Conservation (phyloP, 1,284 basidiomycete genomes). For the Irpex sp. region DNA sequence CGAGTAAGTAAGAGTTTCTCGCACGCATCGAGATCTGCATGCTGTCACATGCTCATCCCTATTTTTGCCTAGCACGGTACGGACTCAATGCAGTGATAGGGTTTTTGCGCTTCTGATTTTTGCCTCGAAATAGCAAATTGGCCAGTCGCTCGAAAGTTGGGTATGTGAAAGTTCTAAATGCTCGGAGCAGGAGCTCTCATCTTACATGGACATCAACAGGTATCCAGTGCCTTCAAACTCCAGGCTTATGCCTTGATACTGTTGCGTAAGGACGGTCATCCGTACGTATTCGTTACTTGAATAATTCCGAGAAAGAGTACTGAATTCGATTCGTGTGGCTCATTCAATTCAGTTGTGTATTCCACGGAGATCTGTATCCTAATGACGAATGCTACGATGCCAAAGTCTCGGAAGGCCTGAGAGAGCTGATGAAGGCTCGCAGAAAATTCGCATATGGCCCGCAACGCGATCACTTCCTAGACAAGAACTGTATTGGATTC, state of each 20-base stretch:
- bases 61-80: slow-evolving; percentile 46
- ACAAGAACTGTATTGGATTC: slow-evolving; percentile 70
- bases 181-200: background rate
- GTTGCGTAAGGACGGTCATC: slow-evolving; percentile 80
- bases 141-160: slow-evolving; percentile 77
- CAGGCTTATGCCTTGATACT: slow-evolving; percentile 89
- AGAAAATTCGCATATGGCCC: slow-evolving; percentile 63
- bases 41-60: background rate
- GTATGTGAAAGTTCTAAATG: slow-evolving; percentile 34
- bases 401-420: slow-evolving; percentile 46
- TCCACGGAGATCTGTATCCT: slow-evolving; percentile 87
- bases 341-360: slow-evolving; percentile 69
- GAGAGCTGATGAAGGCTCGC: slow-evolving; percentile 53
- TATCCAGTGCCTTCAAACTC: slow-evolving; percentile 63
- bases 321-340: background rate
- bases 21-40: slow-evolving; percentile 1
- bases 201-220: slow-evolving; percentile 37
- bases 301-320: background rate
- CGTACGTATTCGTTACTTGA: slow-evolving; percentile 45
- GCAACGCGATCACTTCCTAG: slow-evolving; percentile 54
- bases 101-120: slow-evolving; percentile 9
- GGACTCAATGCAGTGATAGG: slow-evolving; percentile 7
- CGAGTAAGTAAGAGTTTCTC: slow-evolving; percentile 47
- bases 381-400: slow-evolving; percentile 63
- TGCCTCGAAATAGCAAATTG: slow-evolving; percentile 50